A percentile compares a stretch with the other conserved stretches of the same genome.
Conservation (phyloP, 2,329 filamentous ascomycete genomes). For the Sporothrix brunneoviolacea region DNA sequence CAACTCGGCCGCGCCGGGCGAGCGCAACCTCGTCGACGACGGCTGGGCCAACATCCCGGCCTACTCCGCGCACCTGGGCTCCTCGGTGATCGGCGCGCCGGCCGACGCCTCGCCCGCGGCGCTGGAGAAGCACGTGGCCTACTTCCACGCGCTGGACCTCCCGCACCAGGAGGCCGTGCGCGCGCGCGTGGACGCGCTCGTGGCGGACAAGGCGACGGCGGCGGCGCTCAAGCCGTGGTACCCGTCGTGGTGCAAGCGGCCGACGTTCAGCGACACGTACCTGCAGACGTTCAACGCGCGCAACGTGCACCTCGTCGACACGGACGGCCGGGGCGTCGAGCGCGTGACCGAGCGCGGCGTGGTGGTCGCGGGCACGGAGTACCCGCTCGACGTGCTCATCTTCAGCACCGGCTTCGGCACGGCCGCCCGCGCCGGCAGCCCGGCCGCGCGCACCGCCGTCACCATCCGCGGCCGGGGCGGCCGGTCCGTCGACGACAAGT, state of each 20-base stretch:
- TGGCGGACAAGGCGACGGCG: conserved; percentile 46
- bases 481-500: conserved; percentile 17
- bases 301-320: conserved; percentile 56
- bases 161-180: conserved; percentile 44
- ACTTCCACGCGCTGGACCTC: conserved; percentile 30
- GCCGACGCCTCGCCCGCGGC: too few relatives aligned
- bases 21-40: conserved; percentile 41
- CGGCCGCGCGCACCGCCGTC: conserved; percentile 14
- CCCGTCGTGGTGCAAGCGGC: conserved; percentile 56
- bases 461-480: conserved; percentile 11
- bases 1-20: conserved; percentile 26
- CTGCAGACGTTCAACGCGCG: conserved; percentile 50
- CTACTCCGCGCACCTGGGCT: conserved; percentile 29
- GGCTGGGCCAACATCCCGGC: conserved; percentile 38
- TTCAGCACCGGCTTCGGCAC: conserved; percentile 8
- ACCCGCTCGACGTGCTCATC: conserved; percentile 31
- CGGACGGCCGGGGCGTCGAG: conserved; percentile 45
- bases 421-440: too few relatives aligned
- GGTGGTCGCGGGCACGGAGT: conserved; percentile 35
- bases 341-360: conserved; percentile 40
- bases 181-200: conserved; percentile 40
- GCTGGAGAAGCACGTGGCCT: conserved; percentile 30
- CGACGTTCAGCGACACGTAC: conserved; percentile 55
- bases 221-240: conserved; percentile 53
- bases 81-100: conserved; percentile 24